Evolutionary conservation across 495 filamentous ascomycete genomes (phyloP).

Genomic region (Tuber magnatum): DNA sequence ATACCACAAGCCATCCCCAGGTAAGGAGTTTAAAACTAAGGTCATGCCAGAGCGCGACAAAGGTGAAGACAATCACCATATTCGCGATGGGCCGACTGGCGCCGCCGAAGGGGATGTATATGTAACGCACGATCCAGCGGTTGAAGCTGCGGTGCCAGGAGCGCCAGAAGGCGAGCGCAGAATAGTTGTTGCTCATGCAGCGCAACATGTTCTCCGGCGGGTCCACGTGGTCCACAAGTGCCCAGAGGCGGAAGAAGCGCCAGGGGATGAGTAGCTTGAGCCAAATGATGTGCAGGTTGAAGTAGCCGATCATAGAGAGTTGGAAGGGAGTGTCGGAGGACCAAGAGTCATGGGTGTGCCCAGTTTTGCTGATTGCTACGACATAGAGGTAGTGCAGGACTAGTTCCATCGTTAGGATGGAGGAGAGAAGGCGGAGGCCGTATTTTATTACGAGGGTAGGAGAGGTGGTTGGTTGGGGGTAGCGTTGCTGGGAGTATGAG

Average conservation of each 20-base stretch:
- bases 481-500: conserved; percentile 57
- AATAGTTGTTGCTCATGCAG: conserved; percentile 93
- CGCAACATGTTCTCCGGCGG: conserved; percentile 97
- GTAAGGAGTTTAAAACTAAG: conserved; percentile 85
- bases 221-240: conserved; percentile 80
- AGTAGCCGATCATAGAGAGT: conserved; percentile 83
- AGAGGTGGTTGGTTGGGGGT: conserved; percentile 62
- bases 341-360: conserved; percentile 58
- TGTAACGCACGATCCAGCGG: conserved; percentile 86
- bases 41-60: conserved; percentile 97
- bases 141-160: conserved; percentile 92
- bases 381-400: conserved; percentile 90
- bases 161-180: conserved; percentile 87
- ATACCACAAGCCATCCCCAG: conserved; percentile 92
- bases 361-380: conserved; percentile 79
- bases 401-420: conserved; percentile 84
- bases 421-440: conserved; percentile 71
- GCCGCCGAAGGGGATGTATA: conserved; percentile 88
- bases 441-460: conserved; percentile 60
- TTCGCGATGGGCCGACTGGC: conserved; percentile 55
- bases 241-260: conserved; percentile 96
- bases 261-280: conserved; percentile 93
- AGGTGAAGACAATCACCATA: conserved; percentile 83
- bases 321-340: conserved; percentile 77
- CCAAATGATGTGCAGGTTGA: conserved; percentile 97